Evolutionary conservation across 2,329 filamentous ascomycete species (phyloP).

Genomic region (Cercospora sp.): DNA sequence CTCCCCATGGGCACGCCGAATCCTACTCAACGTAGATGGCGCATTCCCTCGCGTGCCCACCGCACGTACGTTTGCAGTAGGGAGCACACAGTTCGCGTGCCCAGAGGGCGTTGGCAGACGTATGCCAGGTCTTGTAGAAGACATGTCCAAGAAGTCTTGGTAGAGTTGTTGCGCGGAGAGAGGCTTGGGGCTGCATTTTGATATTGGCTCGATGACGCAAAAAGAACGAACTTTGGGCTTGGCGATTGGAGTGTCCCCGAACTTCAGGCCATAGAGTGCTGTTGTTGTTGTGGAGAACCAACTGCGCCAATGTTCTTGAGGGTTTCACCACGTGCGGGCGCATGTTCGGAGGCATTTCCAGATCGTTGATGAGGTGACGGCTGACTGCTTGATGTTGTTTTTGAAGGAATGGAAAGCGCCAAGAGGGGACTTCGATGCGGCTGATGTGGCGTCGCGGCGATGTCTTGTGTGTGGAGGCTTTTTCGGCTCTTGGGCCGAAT

Average conservation of each 20-base stretch:
- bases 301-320: conserved; percentile 2
- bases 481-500: conserved; percentile 4
- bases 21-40: conserved; percentile 15
- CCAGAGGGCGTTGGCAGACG: conserved; percentile 21
- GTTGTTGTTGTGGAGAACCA: background rate
- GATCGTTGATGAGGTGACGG: background rate
- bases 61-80: background rate
- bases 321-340: conserved; percentile 7
- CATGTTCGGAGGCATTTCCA: background rate
- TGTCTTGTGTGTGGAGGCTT: conserved; percentile 9
- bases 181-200: background rate
- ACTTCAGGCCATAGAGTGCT: background rate
- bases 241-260: background rate
- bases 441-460: conserved; percentile 5
- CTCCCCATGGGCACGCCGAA: background rate
- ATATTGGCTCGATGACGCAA: conserved; percentile 8
- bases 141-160: conserved; percentile 20
- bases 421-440: background rate
- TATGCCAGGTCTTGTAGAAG: conserved; percentile 21
- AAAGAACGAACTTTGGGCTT: conserved; percentile 6
- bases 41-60: conserved; percentile 6
- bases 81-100: conserved; percentile 6
- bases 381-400: background rate
- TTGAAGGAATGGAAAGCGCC: background rate
- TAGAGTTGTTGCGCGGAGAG: background rate